A percentile compares a stretch with the other conserved stretches of the same genome.
phyloP scores from a whole-genome alignment of 2,329 filamentous ascomycete genomes.

The Exophiala xenobiotica region DNA sequence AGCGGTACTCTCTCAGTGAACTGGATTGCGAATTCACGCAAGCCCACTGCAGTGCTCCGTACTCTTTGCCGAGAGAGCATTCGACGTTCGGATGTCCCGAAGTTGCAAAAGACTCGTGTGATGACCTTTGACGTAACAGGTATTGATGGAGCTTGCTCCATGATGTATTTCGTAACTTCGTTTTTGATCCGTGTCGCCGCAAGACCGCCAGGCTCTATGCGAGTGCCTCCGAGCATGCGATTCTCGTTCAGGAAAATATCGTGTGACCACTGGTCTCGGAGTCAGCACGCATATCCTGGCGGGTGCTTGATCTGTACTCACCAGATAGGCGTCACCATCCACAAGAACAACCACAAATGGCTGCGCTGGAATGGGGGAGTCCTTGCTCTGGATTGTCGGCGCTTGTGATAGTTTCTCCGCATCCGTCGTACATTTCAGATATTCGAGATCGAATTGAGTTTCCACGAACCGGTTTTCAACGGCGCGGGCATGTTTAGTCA shows the following conservation, averaged over 20 bases:
- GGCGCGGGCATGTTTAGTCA: slow-evolving; percentile 14
- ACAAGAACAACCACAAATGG: slow-evolving; percentile 30
- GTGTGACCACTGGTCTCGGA: slow-evolving; percentile 9
- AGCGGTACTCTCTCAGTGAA: slow-evolving; percentile 27
- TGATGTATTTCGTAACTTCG: slow-evolving; percentile 26
- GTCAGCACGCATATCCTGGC: background rate
- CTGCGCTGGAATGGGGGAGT: slow-evolving; percentile 17
- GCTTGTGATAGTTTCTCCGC: background rate
- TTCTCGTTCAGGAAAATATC: slow-evolving; percentile 8
- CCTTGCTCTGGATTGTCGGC: background rate
- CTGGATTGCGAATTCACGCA: slow-evolving; percentile 20
- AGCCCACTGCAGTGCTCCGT: background rate
- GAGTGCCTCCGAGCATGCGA: background rate
- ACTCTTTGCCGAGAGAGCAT: slow-evolving; percentile 3
- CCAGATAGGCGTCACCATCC: slow-evolving; percentile 29
- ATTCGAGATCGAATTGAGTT: slow-evolving; percentile 24
- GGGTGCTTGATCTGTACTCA: background rate
- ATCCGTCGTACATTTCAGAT: slow-evolving; percentile 18
- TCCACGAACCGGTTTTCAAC: slow-evolving; percentile 15
- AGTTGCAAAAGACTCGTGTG: slow-evolving; percentile 27
- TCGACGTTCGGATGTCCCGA: background rate
- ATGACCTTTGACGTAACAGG: slow-evolving; percentile 22
- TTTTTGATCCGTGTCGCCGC: slow-evolving; percentile 23
- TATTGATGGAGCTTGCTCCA: slow-evolving; percentile 17
- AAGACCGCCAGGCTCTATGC: slow-evolving; percentile 14